Evolutionary conservation across 306 rosid species (phyloP).

Genomic region (Sindora glabra): DNA sequence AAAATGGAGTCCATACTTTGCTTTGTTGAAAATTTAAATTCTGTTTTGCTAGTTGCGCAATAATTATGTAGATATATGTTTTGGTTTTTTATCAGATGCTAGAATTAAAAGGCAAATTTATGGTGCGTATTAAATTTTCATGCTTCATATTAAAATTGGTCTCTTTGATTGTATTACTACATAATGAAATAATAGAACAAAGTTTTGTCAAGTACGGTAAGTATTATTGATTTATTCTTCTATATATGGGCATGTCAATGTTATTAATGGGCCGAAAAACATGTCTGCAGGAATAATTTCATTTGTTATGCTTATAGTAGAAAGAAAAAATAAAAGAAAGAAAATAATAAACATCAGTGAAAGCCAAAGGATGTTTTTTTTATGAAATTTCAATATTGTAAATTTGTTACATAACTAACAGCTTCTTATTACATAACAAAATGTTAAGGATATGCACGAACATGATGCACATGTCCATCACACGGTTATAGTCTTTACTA

Average conservation of each 20-base stretch:
- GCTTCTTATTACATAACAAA: too few species aligned
- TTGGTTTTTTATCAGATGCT: background rate
- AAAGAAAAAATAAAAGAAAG: too few species aligned
- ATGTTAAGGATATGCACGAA: too few species aligned
- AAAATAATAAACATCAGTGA: too few species aligned
- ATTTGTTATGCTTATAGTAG: too few species aligned
- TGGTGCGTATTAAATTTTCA: background rate
- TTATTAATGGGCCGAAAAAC: too few species aligned
- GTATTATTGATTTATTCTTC: too few species aligned
- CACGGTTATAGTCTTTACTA: too few species aligned
- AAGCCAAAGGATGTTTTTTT: background rate
- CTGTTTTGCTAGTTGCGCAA: constrained; percentile 1
- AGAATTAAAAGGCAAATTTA: background rate
- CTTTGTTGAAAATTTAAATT: background rate
- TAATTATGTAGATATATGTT: constrained; percentile 4
- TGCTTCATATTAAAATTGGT: background rate
- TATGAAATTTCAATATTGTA: background rate
- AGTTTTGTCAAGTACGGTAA: background rate
- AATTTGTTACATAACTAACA: too few species aligned
- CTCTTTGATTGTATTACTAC: background rate
- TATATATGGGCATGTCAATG: too few species aligned
- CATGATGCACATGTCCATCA: too few species aligned
- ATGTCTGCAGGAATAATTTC: too few species aligned
- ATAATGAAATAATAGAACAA: background rate
- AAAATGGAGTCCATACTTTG: background rate